Conservation (phyloP, 345 rosid genomes). For the Eucalyptus leucophloia region DNA sequence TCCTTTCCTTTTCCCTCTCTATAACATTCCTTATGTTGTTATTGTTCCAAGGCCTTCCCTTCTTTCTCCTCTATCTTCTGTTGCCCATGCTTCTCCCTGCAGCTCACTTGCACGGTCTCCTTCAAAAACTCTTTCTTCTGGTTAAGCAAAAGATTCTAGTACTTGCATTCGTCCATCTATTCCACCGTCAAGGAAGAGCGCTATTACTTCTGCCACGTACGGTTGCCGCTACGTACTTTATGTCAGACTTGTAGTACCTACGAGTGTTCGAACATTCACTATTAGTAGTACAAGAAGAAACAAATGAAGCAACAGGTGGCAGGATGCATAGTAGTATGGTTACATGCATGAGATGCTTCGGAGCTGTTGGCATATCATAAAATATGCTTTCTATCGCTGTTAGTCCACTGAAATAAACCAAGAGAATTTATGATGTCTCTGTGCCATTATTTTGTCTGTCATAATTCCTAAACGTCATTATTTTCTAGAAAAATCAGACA, state of each 20-base stretch:
- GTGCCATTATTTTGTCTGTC: neutral
- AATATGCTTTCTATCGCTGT: neutral
- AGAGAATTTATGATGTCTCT: neutral
- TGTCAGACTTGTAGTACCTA: neutral
- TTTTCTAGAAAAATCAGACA: neutral
- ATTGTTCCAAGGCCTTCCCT: neutral
- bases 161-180: neutral
- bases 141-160: neutral
- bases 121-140: neutral
- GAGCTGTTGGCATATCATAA: neutral
- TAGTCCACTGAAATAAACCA: too few species aligned
- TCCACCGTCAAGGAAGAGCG: neutral
- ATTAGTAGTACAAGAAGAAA: neutral
- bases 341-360: neutral
- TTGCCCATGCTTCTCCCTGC: neutral
- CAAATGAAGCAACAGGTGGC: neutral
- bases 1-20: neutral
- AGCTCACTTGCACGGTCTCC: neutral
- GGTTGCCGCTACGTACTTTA: neutral
- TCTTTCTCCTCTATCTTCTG: neutral
- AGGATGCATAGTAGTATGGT: neutral
- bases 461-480: neutral
- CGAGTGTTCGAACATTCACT: neutral
- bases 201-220: neutral
- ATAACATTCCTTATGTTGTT: rapidly evolving